Percentiles rank a stretch among this genome's conserved stretches.
phyloP scores from a whole-genome alignment of 2,329 filamentous ascomycete species.

The Chaetomiaceae sp. region DNA sequence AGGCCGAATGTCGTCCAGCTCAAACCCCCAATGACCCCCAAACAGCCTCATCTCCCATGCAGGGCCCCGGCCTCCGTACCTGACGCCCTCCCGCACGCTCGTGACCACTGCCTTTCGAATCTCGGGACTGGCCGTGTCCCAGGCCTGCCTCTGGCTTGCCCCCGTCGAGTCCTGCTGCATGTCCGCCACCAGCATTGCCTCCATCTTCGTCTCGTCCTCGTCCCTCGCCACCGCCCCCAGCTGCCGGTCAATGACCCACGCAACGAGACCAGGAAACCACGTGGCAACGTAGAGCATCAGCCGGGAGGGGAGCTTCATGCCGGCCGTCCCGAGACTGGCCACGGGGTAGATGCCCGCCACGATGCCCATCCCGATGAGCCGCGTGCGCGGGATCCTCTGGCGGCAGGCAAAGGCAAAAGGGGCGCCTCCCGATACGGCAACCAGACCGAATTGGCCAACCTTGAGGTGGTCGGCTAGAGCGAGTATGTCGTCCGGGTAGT shows the following conservation, averaged over 20 bases:
- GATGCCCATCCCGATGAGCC: slow-evolving; percentile 17
- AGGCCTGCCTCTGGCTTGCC: neutral
- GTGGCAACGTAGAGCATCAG: slow-evolving; percentile 2
- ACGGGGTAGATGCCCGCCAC: slow-evolving; percentile 24
- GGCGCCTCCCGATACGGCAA: slow-evolving; percentile 24
- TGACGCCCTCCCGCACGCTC: slow-evolving; percentile 9
- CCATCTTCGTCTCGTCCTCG: slow-evolving; percentile 3
- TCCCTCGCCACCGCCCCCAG: slow-evolving; percentile 1
- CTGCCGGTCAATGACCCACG: slow-evolving; percentile 7
- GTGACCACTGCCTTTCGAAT: slow-evolving; percentile 2
- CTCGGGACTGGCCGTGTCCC: slow-evolving; percentile 1
- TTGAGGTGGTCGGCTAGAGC: slow-evolving; percentile 11
- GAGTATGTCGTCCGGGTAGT: slow-evolving; percentile 8
- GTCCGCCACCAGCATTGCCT: slow-evolving; percentile 1
- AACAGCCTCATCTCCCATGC: slow-evolving; percentile 13
- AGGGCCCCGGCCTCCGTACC: neutral
- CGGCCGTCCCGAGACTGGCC: slow-evolving; percentile 19
- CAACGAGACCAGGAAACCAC: slow-evolving; percentile 1
- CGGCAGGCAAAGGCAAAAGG: slow-evolving; percentile 25
- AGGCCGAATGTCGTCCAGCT: neutral
- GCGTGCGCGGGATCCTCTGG: neutral
- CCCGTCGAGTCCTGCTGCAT: neutral
- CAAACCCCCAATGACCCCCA: slow-evolving; percentile 6
- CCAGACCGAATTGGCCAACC: slow-evolving; percentile 10
- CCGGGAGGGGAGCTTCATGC: slow-evolving; percentile 11